Evolutionary conservation across 495 filamentous ascomycete species (phyloP), one percentile per base, ranked within the genome.

Genomic region (Clavariopsis aquatica): DNA sequence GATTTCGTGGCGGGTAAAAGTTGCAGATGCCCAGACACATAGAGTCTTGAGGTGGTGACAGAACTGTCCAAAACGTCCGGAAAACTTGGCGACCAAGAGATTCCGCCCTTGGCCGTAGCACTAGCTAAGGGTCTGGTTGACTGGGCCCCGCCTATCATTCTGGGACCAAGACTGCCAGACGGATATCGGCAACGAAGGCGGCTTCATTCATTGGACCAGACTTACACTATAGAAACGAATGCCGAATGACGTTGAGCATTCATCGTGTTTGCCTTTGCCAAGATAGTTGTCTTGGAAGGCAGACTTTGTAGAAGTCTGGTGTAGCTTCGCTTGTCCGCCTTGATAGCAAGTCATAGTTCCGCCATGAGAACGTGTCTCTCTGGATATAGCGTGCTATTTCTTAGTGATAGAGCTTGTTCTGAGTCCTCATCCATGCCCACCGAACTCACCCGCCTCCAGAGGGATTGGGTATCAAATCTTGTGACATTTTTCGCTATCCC

Each of bases 101-200:
- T 19, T 41, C 60, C 38, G 22, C 43, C 20, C 20, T 22, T 38
- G 51, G 17, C 34, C 24, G 34, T 22, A 38, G 22, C 52, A 27
- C 36, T 51, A 64, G 60, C 60, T 24, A 64, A 64, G 60, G 49
- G 28, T 54, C 52, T 41, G 23, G 59, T 34, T 17, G 2, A 41
- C 57, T 26, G 15, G 20, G 1, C 27, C n/a, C 47, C 29, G 26
- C 47, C 59, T 22, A 62, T 47, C 36, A 31, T 17, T 54, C 28
- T 27, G 24, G 49, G 36, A 49, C 59, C 52, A 62, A 49, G 24
- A 49, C 49, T 24, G 10, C 23, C 5, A 23, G 19, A 38, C 60
- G 60, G 60, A 64, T 47, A 23, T 64, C 60, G 60, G 60, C 60
- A 64, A 38, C 49, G 2, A 51, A 49, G 52, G 53, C 36, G 24